Evolutionary conservation across 192 early-diverging fungal genomes (phyloP), one percentile per base, ranked within the genome.

Genomic region (Coemansia sp.): DNA sequence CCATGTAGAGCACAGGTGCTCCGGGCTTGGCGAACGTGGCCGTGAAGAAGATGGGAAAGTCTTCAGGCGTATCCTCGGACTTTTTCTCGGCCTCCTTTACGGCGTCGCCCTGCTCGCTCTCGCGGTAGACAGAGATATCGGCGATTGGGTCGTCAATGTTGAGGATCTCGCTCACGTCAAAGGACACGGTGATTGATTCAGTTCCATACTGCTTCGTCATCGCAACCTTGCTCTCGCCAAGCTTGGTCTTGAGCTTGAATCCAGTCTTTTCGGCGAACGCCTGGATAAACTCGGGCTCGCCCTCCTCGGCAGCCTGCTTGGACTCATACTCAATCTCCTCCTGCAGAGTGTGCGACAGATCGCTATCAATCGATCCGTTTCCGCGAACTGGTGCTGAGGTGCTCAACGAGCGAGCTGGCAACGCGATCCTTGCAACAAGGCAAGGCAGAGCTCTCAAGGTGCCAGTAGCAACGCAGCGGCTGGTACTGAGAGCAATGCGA

Each of bases 171-270:
- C 92, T 92, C 43, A 94, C 93, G 33, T 91, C 90, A 80, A 98
- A 96, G 17, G 88, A 71, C 60, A 94, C 87, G n/a, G 91, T 89
- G 78, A 98, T 93, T 50, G 87, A 91, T 84, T 99, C 97, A 75
- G 88, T 92, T 49, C 94, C 95, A 81, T 95, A 96, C 63, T 89
- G 91, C 74, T 94, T 87, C 17, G 89, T 88, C 70, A 99, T 74
- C 32, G 72, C 67, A 33, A 99, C 92, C 80, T 93, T 90, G 76
- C 93, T 93, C 4, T 85, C 72, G 40, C 94, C 94, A 13, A 84
- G 19, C 71, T 88, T 88, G 74, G 96, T 92, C 67, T 92, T 88
- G 81, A 98, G 86, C 88, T 88, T 86, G 77, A 89, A 90, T 3
- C 82, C 77, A 32, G 88, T 88, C 60, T 80, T 73, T 39, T 88